Percentiles rank a stretch among this genome's conserved stretches.
These are phyloP conservation scores for Paraleonurus japonicus DNA, from an alignment of 257 asterid species.

Conservation along the genomic window DNA sequence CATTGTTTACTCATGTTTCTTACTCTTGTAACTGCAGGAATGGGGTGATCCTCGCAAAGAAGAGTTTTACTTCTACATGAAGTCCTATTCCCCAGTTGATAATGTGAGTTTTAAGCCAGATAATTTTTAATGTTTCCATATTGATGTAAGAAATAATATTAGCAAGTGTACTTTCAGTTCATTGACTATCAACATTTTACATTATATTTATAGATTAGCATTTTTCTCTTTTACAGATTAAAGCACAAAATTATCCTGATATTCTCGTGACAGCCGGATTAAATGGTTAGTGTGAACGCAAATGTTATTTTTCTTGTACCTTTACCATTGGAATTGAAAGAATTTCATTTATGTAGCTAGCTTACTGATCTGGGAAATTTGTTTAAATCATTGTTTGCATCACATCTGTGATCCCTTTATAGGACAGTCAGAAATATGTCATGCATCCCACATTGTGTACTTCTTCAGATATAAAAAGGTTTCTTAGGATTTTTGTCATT, in stretches of 20 bases:
- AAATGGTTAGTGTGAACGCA: conserved; percentile 59
- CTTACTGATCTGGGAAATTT: not conserved
- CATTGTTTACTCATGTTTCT: conserved; percentile 19
- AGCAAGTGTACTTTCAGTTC: conserved; percentile 3
- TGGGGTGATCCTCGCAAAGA: conserved; percentile 99
- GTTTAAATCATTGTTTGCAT: not conserved
- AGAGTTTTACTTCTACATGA: conserved; percentile 85
- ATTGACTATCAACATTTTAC: conserved; percentile 9
- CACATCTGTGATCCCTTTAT: not conserved
- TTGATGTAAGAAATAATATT: not conserved
- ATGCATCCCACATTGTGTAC: not conserved
- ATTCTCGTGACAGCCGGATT: conserved; percentile 88
- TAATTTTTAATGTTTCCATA: not conserved
- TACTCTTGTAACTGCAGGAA: conserved; percentile 60
- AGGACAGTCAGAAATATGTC: not conserved
- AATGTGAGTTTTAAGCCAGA: conserved; percentile 50
- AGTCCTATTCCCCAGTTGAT: conserved; percentile 95
- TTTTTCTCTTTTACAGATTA: conserved; percentile 44
- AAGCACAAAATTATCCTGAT: conserved; percentile 75
- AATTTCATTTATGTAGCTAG: not conserved
- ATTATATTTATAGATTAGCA: conserved; percentile 17
- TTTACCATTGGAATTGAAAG: not conserved
- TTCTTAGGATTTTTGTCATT: not conserved
- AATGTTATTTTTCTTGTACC: conserved; percentile 13
- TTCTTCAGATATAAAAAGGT: not conserved